These are phyloP conservation scores for Petasospora rhodanensis DNA, from an alignment of 1,139 yeast species.

Conservation along the genomic window DNA sequence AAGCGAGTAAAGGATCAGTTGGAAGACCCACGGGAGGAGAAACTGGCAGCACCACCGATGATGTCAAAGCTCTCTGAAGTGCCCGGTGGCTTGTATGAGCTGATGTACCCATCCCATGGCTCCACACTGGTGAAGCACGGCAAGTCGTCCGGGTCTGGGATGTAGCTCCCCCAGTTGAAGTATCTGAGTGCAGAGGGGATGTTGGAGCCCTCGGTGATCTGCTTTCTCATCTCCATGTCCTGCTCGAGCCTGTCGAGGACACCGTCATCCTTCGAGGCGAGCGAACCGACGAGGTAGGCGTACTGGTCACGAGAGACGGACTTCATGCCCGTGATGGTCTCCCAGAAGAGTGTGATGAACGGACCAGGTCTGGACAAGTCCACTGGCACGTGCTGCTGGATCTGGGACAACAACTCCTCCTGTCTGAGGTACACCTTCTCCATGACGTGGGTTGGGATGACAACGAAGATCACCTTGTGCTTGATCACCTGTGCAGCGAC, in stretches of 20 bases:
- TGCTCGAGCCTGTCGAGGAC: constrained; percentile 2
- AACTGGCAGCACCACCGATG: neutral
- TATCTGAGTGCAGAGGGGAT: neutral
- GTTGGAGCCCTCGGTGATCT: neutral
- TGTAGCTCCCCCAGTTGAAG: constrained; percentile 4
- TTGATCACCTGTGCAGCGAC: constrained; percentile 12
- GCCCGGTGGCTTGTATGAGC: no score
- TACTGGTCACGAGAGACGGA: constrained; percentile 6
- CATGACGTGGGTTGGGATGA: constrained; percentile 8
- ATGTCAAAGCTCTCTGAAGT: neutral
- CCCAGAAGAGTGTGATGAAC: constrained; percentile 10
- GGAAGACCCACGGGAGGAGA: no score
- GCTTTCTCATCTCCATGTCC: neutral
- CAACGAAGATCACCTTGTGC: constrained; percentile 6
- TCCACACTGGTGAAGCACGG: constrained; percentile 6
- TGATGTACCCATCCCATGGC: no score
- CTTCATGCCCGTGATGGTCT: constrained; percentile 6
- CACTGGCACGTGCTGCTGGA: neutral
- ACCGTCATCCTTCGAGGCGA: neutral
- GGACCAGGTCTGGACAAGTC: constrained; percentile 6
- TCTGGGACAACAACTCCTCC: neutral
- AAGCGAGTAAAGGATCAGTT: no score
- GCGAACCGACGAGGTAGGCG: neutral
- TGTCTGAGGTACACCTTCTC: constrained; percentile 8
- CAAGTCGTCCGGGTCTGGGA: constrained; percentile 9